These are phyloP conservation scores for Rubia tinctorum DNA, from an alignment of 305 asterid species.

Conservation along the genomic window DNA sequence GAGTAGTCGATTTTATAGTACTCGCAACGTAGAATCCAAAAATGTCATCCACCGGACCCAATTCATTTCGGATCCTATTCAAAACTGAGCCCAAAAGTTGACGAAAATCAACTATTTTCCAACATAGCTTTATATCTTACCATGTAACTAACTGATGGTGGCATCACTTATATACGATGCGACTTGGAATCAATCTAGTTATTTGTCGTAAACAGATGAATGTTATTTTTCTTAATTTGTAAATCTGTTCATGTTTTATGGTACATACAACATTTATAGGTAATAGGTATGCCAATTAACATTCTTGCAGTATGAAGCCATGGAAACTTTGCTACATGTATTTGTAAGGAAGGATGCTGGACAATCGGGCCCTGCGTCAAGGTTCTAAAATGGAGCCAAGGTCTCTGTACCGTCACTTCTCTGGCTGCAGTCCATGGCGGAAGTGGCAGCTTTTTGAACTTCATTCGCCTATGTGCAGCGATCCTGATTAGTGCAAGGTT, in stretches of 20 bases:
- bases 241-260: not conserved
- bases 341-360: conserved; percentile 82
- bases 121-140: conserved; percentile 30
- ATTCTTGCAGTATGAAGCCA: conserved; percentile 48
- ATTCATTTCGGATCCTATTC: too few relatives aligned
- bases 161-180: not conserved
- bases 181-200: not conserved
- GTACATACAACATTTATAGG: not conserved
- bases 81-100: too few relatives aligned
- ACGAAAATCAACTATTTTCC: too few relatives aligned
- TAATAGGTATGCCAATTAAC: not conserved
- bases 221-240: not conserved
- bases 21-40: too few relatives aligned
- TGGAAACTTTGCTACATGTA: conserved; percentile 90
- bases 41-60: too few relatives aligned
- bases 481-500: conserved; percentile 75
- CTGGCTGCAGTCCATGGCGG: conserved; percentile 81
- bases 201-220: not conserved
- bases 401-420: conserved; percentile 63
- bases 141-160: conserved; percentile 1
- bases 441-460: conserved; percentile 93
- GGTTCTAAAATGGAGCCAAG: conserved; percentile 57
- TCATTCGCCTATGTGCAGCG: conserved; percentile 74
- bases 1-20: too few relatives aligned
- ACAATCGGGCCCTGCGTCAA: conserved; percentile 83